Percentiles rank a stretch among this genome's conserved stretches.
Conservation (phyloP, 2,329 filamentous ascomycete species). For the Ampelomyces quisqualis region DNA sequence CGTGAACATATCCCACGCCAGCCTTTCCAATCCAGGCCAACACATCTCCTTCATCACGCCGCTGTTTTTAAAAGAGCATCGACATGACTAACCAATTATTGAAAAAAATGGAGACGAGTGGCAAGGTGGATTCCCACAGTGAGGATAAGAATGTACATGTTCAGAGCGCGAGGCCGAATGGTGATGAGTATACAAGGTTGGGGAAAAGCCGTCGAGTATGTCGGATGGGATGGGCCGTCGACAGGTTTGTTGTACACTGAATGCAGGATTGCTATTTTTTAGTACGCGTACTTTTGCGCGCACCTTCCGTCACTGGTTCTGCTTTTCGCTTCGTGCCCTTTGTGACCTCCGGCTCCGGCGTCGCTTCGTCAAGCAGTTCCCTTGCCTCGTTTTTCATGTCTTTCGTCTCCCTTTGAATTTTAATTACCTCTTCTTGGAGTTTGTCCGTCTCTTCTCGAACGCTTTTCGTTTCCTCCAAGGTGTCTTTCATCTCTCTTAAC, state of each 20-base stretch:
- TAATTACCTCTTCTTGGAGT: no score
- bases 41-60: conserved; percentile 52
- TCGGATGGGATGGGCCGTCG: neutral
- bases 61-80: conserved; percentile 49
- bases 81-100: conserved; percentile 45
- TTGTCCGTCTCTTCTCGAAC: no score
- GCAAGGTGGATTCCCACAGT: conserved; percentile 45
- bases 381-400: no score
- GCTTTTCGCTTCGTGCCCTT: conserved; percentile 28
- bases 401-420: no score
- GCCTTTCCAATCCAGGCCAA: conserved; percentile 53
- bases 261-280: conserved; percentile 17
- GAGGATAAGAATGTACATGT: conserved; percentile 48
- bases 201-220: conserved; percentile 38
- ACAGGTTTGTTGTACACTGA: neutral
- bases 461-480: no score
- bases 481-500: no score
- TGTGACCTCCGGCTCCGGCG: neutral
- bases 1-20: conserved; percentile 46
- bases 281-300: conserved; percentile 30
- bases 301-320: conserved; percentile 18
- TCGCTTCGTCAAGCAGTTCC: no score
- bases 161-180: conserved; percentile 48
- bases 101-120: conserved; percentile 46
- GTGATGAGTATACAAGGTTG: conserved; percentile 43